These are phyloP conservation scores for Paulownia fortunei DNA, from an alignment of 257 asterid species.

Conservation along the genomic window DNA sequence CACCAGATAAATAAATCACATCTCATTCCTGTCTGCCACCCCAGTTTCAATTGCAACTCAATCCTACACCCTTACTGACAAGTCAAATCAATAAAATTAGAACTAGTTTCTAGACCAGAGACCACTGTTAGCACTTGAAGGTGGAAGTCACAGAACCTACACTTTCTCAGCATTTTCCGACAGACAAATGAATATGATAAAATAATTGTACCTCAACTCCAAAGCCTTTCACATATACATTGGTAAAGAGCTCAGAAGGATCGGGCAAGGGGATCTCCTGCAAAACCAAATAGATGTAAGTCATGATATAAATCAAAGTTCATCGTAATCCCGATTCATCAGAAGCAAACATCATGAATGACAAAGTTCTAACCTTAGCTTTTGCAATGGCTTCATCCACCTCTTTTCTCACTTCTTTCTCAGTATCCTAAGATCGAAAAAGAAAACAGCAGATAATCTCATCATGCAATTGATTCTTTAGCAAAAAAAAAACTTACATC, in stretches of 20 bases:
- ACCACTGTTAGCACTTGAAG: not conserved
- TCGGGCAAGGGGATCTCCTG: conserved; percentile 80
- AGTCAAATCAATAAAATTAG: too few relatives aligned
- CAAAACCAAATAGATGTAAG: conserved; percentile 24
- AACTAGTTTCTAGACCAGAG: too few relatives aligned
- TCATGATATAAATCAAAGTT: not conserved
- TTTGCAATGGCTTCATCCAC: conserved; percentile 81
- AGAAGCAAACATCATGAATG: not conserved
- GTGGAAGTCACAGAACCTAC: not conserved
- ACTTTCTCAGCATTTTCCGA: not conserved
- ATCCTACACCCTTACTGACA: too few relatives aligned
- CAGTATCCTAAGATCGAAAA: conserved; percentile 54
- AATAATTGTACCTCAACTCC: conserved; percentile 66
- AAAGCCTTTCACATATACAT: conserved; percentile 59
- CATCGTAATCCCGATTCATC: not conserved
- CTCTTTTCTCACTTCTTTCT: conserved; percentile 62
- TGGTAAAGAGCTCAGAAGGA: conserved; percentile 73
- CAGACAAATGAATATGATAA: not conserved
- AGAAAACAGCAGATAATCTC: not conserved
- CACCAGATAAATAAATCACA: too few relatives aligned
- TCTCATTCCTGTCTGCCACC: too few relatives aligned
- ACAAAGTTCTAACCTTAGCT: conserved; percentile 63
- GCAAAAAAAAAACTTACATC: not conserved
- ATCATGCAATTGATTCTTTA: not conserved
- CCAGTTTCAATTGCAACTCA: too few relatives aligned